Evolutionary conservation across 2,329 filamentous ascomycete genomes (phyloP).

Genomic region (Emergomyces africanus): DNA sequence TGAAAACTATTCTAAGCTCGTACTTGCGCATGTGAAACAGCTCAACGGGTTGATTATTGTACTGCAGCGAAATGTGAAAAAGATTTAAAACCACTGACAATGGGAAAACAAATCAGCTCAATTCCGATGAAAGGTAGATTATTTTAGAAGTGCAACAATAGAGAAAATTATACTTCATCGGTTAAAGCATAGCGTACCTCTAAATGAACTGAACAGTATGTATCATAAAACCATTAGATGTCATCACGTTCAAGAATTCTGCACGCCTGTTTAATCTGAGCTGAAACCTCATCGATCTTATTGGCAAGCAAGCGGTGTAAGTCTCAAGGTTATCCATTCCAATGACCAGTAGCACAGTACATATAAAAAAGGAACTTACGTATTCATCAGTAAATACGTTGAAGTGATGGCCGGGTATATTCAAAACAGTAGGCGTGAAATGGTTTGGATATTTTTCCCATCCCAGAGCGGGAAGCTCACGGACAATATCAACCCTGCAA

Average conservation of each 20-base stretch:
- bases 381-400: slow-evolving; percentile 11
- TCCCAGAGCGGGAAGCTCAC: slow-evolving; percentile 9
- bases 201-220: background rate
- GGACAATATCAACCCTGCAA: slow-evolving; percentile 10
- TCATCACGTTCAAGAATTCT: slow-evolving; percentile 9
- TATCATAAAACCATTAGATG: background rate
- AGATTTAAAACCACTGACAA: background rate
- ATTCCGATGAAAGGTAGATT: background rate
- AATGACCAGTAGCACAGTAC: background rate
- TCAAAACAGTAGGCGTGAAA: slow-evolving; percentile 9
- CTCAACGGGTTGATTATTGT: background rate
- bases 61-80: background rate
- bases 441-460: slow-evolving; percentile 12
- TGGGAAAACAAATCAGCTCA: too few species aligned
- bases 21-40: background rate
- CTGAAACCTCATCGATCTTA: slow-evolving; percentile 10
- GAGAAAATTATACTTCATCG: background rate
- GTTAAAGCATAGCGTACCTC: background rate
- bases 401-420: slow-evolving; percentile 13
- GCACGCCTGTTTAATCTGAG: slow-evolving; percentile 10
- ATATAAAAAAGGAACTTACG: slow-evolving; percentile 6
- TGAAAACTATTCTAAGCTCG: too few species aligned
- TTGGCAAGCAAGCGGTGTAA: background rate
- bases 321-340: background rate
- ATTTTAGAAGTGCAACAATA: background rate